Evolutionary conservation across 2,329 filamentous ascomycete genomes (phyloP), one percentile per base, ranked within the genome.

Genomic region (Alternaria solani): DNA sequence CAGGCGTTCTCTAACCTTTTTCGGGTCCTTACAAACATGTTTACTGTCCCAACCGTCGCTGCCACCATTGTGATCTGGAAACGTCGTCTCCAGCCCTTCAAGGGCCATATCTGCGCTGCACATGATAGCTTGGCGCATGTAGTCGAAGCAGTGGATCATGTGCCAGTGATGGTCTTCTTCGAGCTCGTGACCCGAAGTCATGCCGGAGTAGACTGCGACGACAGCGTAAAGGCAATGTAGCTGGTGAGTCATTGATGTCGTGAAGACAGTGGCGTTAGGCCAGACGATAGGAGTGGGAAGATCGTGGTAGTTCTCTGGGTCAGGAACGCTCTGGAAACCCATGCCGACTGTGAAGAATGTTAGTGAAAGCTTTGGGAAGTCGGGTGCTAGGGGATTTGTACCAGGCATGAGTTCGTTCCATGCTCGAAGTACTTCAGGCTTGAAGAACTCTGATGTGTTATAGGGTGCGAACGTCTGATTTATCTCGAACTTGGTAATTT

Each of bases 71-170:
- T 77, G 73, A 57, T 76, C 75, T 0, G 74, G 73, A 43, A 77
- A 77, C 1, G 75, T 76, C 8, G 74, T 75, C 57, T 77, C 75
- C 25, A 75, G 14, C 0, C 75, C 75, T 48, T 77, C 75, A 0
- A 77, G 58, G 18, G 62, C 61, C 66, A 76, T 67, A 63, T 77
- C 75, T 1, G 74, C 75, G 26, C 46, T 60, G 44, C 75, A 77
- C 66, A 75, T 63, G 43, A 77, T 77, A 1, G 74, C 70, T 51
- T 77, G 74, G 1, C 74, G 68, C 72, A 77, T 71, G 59, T 76
- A 77, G 42, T 77, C 75, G 49, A 76, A 77, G 65, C 75, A 76
- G 49, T 77, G 75, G 25, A 76, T 77, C 72, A 76, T 76, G 51
- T 77, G 75, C 75, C 74, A 76, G 61, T 76, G 75, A 52, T 77